phyloP scores from a whole-genome alignment of 768 basidiomycete species.

The Suillus lakei region DNA sequence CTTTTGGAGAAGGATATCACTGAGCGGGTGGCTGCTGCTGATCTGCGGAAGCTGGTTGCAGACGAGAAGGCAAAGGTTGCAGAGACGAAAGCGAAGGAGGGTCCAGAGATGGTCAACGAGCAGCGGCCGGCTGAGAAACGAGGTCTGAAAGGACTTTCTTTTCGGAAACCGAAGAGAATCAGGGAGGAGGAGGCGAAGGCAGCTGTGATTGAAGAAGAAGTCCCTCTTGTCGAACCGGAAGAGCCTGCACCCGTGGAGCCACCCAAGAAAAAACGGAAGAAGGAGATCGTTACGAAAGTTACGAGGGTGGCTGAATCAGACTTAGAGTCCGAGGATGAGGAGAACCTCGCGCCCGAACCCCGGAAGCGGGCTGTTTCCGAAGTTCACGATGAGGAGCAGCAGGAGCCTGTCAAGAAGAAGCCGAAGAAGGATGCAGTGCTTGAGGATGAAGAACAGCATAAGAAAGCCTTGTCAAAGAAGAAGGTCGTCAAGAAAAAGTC shows the following conservation, averaged over 20 bases:
- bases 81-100: slow-evolving; percentile 30
- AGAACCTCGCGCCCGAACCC: slow-evolving; percentile 35
- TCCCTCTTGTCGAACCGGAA: slow-evolving; percentile 34
- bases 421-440: slow-evolving; percentile 28
- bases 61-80: slow-evolving; percentile 52
- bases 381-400: slow-evolving; percentile 40
- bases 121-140: slow-evolving; percentile 50
- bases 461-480: slow-evolving; percentile 36
- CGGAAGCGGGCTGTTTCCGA: slow-evolving; percentile 54
- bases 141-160: slow-evolving; percentile 50
- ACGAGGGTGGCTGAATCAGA: slow-evolving; percentile 48
- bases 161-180: slow-evolving; percentile 46
- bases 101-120: slow-evolving; percentile 44
- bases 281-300: slow-evolving; percentile 42
- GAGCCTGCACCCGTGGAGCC: slow-evolving; percentile 44
- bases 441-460: slow-evolving; percentile 30
- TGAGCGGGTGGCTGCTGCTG: slow-evolving; percentile 60
- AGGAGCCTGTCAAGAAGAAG: slow-evolving; percentile 51
- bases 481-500: slow-evolving; percentile 40
- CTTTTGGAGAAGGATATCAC: slow-evolving; percentile 68
- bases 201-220: slow-evolving; percentile 25
- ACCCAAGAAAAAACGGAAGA: slow-evolving; percentile 65
- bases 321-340: slow-evolving; percentile 68
- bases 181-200: slow-evolving; percentile 39
- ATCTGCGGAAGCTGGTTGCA: slow-evolving; percentile 54